These are phyloP conservation scores for Spergularia azorica DNA, from an alignment of 179 eudicot species.

Conservation along the genomic window DNA sequence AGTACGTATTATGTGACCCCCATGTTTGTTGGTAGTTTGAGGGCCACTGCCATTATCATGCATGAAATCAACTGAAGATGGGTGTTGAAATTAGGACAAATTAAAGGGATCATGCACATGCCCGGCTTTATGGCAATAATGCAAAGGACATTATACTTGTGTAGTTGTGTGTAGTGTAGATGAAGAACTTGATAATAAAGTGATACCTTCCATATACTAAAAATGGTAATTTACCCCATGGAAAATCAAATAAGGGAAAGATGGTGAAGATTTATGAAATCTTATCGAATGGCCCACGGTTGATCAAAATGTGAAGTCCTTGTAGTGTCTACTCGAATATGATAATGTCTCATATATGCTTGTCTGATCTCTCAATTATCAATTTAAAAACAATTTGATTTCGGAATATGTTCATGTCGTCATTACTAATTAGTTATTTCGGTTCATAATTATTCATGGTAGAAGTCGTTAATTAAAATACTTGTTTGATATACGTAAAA, in stretches of 20 bases:
- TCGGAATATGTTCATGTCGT: neutral
- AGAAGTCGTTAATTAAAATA: constrained; percentile 6
- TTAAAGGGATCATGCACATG: constrained; percentile 18
- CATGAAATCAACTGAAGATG: neutral
- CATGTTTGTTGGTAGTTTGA: constrained; percentile 13
- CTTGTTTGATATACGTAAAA: neutral
- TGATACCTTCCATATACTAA: constrained; percentile 18
- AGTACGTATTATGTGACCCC: constrained; percentile 7
- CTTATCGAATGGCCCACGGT: constrained; percentile 26
- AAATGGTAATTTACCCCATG: constrained; percentile 23
- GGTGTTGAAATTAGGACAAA: neutral
- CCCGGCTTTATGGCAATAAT: constrained; percentile 29
- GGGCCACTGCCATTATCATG: constrained; percentile 3
- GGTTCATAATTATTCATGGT: neutral
- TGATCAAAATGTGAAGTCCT: neutral
- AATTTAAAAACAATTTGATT: too few species aligned
- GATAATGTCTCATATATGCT: neutral
- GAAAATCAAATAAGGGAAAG: constrained; percentile 8
- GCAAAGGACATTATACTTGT: constrained; percentile 23
- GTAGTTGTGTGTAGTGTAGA: neutral
- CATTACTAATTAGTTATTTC: too few species aligned
- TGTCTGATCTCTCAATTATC: neutral
- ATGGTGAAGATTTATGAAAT: constrained; percentile 25
- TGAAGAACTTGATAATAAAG: neutral
- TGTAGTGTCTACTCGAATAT: neutral